phyloP scores from a whole-genome alignment of 1,284 basidiomycete genomes.

The Phaffia rhodozyma region DNA sequence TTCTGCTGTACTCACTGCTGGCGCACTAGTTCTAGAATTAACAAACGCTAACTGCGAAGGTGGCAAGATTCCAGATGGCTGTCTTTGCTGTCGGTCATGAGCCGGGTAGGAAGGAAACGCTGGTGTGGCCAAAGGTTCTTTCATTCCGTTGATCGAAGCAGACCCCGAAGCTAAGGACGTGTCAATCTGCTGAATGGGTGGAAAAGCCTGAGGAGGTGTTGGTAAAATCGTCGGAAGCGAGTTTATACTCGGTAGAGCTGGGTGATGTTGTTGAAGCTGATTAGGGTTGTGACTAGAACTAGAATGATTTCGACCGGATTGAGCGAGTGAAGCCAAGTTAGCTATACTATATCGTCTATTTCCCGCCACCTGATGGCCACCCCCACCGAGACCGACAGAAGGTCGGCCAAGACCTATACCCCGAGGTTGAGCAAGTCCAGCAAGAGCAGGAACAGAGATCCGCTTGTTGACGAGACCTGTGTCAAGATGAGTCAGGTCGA shows the following conservation, averaged over 20 bases:
- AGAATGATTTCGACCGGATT: not conserved
- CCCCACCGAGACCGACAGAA: not conserved
- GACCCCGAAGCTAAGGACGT: not conserved
- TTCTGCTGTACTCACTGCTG: too few species aligned
- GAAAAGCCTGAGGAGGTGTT: not conserved
- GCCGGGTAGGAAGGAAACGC: constrained; percentile 15
- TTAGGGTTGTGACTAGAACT: not conserved
- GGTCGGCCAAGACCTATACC: constrained; percentile 16
- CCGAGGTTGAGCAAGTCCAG: constrained; percentile 12
- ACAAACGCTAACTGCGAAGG: constrained; percentile 12
- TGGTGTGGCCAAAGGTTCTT: constrained; percentile 11
- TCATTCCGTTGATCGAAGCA: too few species aligned
- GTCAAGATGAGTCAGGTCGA: constrained; percentile 51
- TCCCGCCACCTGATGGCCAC: constrained; percentile 25
- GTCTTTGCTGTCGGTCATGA: not conserved
- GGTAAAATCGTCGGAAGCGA: not conserved
- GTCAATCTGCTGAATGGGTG: not conserved
- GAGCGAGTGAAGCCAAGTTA: constrained; percentile 21
- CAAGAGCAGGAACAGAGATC: constrained; percentile 18
- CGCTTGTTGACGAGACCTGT: constrained; percentile 21
- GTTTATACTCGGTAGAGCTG: too few species aligned
- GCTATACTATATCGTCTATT: constrained; percentile 35
- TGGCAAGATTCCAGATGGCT: constrained; percentile 3
- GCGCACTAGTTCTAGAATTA: not conserved
- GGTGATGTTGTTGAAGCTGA: not conserved